Percentiles rank a stretch among this genome's conserved stretches.
Conservation (phyloP, 2,329 filamentous ascomycete species). For the Colletotrichum lindemuthianum region DNA sequence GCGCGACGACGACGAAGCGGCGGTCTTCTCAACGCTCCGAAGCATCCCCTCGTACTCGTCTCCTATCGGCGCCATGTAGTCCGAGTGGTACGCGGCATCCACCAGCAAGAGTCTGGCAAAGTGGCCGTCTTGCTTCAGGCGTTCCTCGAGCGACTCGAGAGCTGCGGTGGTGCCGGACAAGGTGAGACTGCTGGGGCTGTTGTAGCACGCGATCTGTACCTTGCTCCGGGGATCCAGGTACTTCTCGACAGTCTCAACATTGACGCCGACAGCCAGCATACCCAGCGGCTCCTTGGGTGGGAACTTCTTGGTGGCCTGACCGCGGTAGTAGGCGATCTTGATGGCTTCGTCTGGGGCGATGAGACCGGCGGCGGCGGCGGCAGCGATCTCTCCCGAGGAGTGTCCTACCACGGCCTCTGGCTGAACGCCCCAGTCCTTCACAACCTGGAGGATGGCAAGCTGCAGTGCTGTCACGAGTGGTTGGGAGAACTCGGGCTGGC, state of each 20-base stretch:
- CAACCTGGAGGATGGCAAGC: slow-evolving; percentile 51
- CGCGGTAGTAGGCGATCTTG: slow-evolving; percentile 19
- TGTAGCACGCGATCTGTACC: slow-evolving; percentile 22
- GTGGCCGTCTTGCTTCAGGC: slow-evolving; percentile 38
- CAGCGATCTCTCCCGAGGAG: slow-evolving; percentile 55
- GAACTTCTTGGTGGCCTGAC: slow-evolving; percentile 8
- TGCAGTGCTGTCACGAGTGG: slow-evolving; percentile 48
- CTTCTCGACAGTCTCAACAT: background rate
- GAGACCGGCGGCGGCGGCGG: slow-evolving; percentile 52
- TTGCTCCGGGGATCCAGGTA: slow-evolving; percentile 1
- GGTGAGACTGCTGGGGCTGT: slow-evolving; percentile 32
- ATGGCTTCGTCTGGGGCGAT: slow-evolving; percentile 42
- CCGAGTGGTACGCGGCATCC: slow-evolving; percentile 36
- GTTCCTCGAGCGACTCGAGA: slow-evolving; percentile 34
- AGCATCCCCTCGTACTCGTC: slow-evolving; percentile 8
- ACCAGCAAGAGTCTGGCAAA: slow-evolving; percentile 40
- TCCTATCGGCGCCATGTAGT: slow-evolving; percentile 20
- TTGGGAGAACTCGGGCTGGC: slow-evolving; percentile 42
- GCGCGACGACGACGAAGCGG: too few species aligned
- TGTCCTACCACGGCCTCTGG: slow-evolving; percentile 52
- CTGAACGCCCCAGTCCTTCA: slow-evolving; percentile 44
- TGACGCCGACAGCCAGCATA: slow-evolving; percentile 22
- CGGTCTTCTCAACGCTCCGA: background rate
- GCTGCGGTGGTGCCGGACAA: slow-evolving; percentile 14
- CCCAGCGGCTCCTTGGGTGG: background rate